These are phyloP conservation scores for Phalaenopsis equestris DNA, from an alignment of 106 monocot species.

Conservation along the genomic window DNA sequence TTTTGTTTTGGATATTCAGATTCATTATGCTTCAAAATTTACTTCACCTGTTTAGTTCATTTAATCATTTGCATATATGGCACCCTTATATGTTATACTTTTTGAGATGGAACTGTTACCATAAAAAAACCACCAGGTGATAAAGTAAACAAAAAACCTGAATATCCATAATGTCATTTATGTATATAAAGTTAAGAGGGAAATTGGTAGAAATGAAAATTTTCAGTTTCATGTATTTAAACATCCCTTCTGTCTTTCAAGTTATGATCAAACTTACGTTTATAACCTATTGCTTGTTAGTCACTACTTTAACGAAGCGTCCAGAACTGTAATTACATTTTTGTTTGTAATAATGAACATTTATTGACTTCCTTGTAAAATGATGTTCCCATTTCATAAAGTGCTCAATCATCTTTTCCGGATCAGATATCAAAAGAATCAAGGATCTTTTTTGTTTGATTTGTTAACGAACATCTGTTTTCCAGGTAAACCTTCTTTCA, in stretches of 20 bases:
- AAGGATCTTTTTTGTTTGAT: background rate
- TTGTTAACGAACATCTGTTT: background rate
- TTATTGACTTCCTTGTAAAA: background rate
- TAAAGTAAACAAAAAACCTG: background rate
- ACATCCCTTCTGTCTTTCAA: background rate
- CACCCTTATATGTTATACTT: background rate
- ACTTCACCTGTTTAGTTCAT: background rate
- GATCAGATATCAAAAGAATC: background rate
- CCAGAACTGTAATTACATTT: background rate
- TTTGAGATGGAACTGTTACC: background rate
- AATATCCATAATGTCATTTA: background rate
- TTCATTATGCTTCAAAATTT: background rate
- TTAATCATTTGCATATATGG: background rate
- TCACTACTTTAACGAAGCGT: background rate
- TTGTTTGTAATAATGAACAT: background rate
- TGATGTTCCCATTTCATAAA: background rate
- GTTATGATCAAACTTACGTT: background rate
- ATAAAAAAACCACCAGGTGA: background rate
- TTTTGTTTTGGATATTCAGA: background rate
- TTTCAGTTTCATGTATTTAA: background rate
- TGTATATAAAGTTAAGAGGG: background rate
- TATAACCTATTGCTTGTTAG: background rate
- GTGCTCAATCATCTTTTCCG: background rate
- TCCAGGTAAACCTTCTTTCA: slow-evolving; percentile 53
- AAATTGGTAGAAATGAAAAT: background rate